A percentile compares a stretch with the other conserved stretches of the same genome.
phyloP scores from a whole-genome alignment of 768 basidiomycete species.

The Boletus pseudo-olivaceus region DNA sequence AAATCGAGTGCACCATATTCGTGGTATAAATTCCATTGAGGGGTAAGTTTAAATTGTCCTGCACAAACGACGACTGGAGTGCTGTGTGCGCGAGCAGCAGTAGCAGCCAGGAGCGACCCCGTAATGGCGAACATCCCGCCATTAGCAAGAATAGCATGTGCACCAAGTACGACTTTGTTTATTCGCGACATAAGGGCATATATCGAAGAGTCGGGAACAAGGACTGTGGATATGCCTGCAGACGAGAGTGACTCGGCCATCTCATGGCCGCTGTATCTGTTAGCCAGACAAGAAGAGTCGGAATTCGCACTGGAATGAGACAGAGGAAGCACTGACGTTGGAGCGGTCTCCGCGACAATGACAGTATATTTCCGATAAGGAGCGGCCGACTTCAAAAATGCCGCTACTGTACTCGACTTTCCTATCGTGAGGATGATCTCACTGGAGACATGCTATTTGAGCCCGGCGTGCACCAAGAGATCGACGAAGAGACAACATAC shows the following conservation, averaged over 20 bases:
- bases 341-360: slow-evolving; percentile 93
- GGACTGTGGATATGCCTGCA: slow-evolving; percentile 85
- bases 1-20: slow-evolving; percentile 84
- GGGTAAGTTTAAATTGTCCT: slow-evolving; percentile 96
- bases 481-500: slow-evolving; percentile 45
- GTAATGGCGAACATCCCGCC: slow-evolving; percentile 92
- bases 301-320: slow-evolving; percentile 1
- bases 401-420: slow-evolving; percentile 90
- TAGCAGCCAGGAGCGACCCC: slow-evolving; percentile 80
- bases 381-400: slow-evolving; percentile 88
- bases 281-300: background rate
- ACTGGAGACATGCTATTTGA: slow-evolving; percentile 38
- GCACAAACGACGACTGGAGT: slow-evolving; percentile 92
- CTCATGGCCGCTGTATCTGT: slow-evolving; percentile 78
- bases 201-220: slow-evolving; percentile 94
- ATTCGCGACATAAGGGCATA: slow-evolving; percentile 95
- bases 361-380: slow-evolving; percentile 92
- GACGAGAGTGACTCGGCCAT: slow-evolving; percentile 81
- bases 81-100: slow-evolving; percentile 84
- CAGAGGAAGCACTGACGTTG: slow-evolving; percentile 57
- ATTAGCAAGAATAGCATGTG: slow-evolving; percentile 94
- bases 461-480: background rate
- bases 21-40: slow-evolving; percentile 84
- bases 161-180: slow-evolving; percentile 93
- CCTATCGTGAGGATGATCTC: slow-evolving; percentile 95